Evolutionary conservation across 139 green algal species (phyloP).

Genomic region (Ettlia oleoabundans): DNA sequence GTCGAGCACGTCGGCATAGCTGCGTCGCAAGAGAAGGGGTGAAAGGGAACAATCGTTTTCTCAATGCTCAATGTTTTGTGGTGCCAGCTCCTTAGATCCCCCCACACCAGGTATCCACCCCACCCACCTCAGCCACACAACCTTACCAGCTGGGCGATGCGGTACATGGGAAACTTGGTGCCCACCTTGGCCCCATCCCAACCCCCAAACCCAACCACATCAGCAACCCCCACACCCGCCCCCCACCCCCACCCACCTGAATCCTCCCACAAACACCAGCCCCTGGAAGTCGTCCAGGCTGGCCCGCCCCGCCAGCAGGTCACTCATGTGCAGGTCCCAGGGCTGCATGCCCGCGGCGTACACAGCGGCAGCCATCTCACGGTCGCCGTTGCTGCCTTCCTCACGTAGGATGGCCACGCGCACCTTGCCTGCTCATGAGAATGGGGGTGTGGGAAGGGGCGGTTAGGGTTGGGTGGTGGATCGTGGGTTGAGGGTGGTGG

Average conservation of each 20-base stretch:
- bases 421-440: slow-evolving; percentile 51
- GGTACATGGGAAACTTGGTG: neutral
- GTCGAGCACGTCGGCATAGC: slow-evolving; percentile 97
- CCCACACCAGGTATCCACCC: neutral
- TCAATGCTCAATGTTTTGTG: too few relatives aligned
- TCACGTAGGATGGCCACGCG: slow-evolving; percentile 94
- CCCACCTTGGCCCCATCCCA: too few relatives aligned
- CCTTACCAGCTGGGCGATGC: neutral
- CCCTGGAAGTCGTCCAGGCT: slow-evolving; percentile 86
- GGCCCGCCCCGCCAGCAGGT: slow-evolving; percentile 85
- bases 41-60: neutral
- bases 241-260: slow-evolving; percentile 1
- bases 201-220: too few relatives aligned
- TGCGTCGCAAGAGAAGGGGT: neutral
- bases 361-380: slow-evolving; percentile 95
- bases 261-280: slow-evolving; percentile 87
- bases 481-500: too few relatives aligned
- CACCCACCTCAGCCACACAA: neutral
- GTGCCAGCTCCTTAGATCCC: too few relatives aligned
- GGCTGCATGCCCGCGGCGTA: slow-evolving; percentile 90
- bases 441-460: neutral
- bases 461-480: neutral
- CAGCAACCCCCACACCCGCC: neutral
- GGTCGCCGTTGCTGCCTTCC: slow-evolving; percentile 97
- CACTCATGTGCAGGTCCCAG: slow-evolving; percentile 98